Evolutionary conservation across 768 basidiomycete species (phyloP).

Genomic region (Collybia nuda): DNA sequence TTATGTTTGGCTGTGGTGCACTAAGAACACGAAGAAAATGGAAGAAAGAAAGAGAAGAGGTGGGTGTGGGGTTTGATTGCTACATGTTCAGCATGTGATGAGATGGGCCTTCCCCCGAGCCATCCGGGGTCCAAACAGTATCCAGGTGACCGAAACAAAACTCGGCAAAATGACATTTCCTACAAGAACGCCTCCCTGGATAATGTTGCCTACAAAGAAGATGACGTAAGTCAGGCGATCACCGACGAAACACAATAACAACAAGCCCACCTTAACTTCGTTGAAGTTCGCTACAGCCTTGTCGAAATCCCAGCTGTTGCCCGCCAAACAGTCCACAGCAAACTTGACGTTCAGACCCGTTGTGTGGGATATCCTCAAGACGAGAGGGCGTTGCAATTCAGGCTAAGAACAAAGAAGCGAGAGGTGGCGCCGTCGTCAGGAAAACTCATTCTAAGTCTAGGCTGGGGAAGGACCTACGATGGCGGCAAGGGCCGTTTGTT

Average conservation of each 20-base stretch:
- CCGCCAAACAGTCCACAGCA: conserved; percentile 80
- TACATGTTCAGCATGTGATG: background rate
- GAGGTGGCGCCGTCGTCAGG: conserved; percentile 1
- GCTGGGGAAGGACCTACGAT: conserved; percentile 48
- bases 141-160: background rate
- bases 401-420: conserved; percentile 39
- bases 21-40: conserved; percentile 8
- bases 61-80: background rate
- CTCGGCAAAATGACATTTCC: conserved; percentile 2
- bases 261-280: conserved; percentile 71
- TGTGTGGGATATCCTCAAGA: conserved; percentile 66
- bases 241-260: background rate
- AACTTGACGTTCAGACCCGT: conserved; percentile 82
- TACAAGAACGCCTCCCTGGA: conserved; percentile 57
- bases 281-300: conserved; percentile 84
- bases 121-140: background rate
- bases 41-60: background rate
- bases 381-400: conserved; percentile 67
- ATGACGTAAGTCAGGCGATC: conserved; percentile 23
- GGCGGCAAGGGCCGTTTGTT: conserved; percentile 50
- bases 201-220: conserved; percentile 39
- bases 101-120: background rate
- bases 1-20: conserved; percentile 1
- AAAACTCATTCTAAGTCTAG: conserved; percentile 1
- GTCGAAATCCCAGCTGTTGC: conserved; percentile 83